phyloP scores from a whole-genome alignment of 2,329 filamentous ascomycete genomes.

The Lecanicillium sp. region DNA sequence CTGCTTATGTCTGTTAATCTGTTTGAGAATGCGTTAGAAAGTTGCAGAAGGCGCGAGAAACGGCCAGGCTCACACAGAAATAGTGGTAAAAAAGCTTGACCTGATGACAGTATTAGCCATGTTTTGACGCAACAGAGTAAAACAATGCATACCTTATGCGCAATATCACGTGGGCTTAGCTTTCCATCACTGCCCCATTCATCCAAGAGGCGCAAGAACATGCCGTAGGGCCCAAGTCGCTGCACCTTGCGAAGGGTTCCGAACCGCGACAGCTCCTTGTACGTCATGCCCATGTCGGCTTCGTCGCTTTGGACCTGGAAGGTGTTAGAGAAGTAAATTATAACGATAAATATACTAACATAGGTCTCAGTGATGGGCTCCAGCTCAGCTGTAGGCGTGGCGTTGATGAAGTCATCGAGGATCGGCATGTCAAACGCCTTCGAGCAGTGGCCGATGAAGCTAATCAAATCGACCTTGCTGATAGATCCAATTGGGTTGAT shows the following conservation, averaged over 20 bases:
- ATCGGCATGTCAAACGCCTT: constrained; percentile 55
- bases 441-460: constrained; percentile 55
- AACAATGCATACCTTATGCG: constrained; percentile 33
- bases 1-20: constrained; percentile 61
- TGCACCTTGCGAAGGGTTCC: constrained; percentile 35
- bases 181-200: constrained; percentile 30
- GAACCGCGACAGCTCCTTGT: constrained; percentile 34
- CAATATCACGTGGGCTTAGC: constrained; percentile 30
- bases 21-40: no score
- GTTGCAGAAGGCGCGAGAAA: background rate
- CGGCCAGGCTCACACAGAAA: constrained; percentile 31
- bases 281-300: constrained; percentile 39
- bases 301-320: constrained; percentile 31
- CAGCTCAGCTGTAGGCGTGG: constrained; percentile 49
- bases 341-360: constrained; percentile 4
- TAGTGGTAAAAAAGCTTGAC: constrained; percentile 39
- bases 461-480: constrained; percentile 57
- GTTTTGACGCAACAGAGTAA: constrained; percentile 32
- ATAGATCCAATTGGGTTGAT: constrained; percentile 22
- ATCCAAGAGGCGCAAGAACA: constrained; percentile 32
- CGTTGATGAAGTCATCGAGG: constrained; percentile 56
- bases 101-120: no score
- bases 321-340: background rate
- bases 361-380: constrained; percentile 34
- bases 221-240: constrained; percentile 35